Conservation (phyloP, 768 basidiomycete species). For the Lentinus tigrinus region DNA sequence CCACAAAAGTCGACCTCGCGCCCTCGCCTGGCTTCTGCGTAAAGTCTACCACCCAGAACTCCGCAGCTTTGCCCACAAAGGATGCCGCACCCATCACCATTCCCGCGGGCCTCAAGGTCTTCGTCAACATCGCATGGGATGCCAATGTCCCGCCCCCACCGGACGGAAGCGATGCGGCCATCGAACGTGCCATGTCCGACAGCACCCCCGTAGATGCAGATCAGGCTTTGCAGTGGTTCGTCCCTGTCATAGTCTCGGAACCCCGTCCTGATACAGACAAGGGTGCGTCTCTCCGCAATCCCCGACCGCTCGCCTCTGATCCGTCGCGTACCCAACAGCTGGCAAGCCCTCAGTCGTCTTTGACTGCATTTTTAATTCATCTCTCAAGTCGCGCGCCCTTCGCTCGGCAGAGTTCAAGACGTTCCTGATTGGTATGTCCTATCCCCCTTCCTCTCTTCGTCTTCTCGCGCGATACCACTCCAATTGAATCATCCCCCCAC, state of each 20-base stretch:
- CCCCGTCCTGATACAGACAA: constrained; percentile 65
- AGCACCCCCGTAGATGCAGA: constrained; percentile 39
- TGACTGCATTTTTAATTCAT: constrained; percentile 65
- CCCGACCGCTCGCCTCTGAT: not conserved
- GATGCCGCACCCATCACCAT: constrained; percentile 29
- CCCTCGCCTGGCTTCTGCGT: constrained; percentile 73
- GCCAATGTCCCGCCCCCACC: constrained; percentile 67
- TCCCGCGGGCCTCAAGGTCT: constrained; percentile 57
- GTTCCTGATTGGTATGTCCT: constrained; percentile 62
- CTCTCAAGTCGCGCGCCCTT: constrained; percentile 56
- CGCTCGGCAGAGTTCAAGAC: constrained; percentile 65
- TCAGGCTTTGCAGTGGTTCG: constrained; percentile 49
- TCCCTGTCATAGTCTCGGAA: constrained; percentile 73
- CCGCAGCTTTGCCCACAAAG: constrained; percentile 27
- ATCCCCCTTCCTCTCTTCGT: not conserved
- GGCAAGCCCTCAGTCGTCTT: constrained; percentile 71
- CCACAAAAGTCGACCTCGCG: constrained; percentile 39
- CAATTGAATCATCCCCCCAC: too few relatives aligned
- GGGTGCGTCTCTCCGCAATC: constrained; percentile 41
- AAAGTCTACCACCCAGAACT: constrained; percentile 51
- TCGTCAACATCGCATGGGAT: constrained; percentile 76
- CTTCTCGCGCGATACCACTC: not conserved
- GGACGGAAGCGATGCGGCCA: constrained; percentile 52
- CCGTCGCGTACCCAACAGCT: constrained; percentile 39
- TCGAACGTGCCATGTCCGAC: constrained; percentile 57